Evolutionary conservation across 75 land plant genomes (phyloP), one percentile per base, ranked within the genome.

Genomic region (Selaginella moellendorffii): DNA sequence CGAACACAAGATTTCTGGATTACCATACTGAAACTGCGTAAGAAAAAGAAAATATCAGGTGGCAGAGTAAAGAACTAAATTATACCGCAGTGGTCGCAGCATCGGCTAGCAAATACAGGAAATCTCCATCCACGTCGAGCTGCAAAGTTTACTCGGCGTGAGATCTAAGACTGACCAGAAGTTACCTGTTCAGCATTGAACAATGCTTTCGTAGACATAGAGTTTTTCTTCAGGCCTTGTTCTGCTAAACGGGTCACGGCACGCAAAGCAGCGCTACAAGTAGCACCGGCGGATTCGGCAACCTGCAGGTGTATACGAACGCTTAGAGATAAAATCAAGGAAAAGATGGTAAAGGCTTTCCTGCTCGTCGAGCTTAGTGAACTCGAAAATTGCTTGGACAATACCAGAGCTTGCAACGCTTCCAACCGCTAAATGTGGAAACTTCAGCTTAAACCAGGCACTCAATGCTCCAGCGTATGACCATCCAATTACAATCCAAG

Each of bases 11-110:
- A 30, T 54, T 70, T 95, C 99, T 29, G 99, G 99, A 81, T 89
- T 84, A 9, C 99, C 99, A 84, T 95, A 95, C 53, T 95, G 99
- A 70, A 95, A 82, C 96, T 89, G 90, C 53, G n/a, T n/a, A n/a
- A 14, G 10, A 36, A 5, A 14, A 36, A 36, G 10, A 36, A 14
- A 5, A 36, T 36, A 36, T n/a, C n/a, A n/a, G 28, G 54, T 24
- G 63, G n/a, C 14, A 19, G 2, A 68, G n/a, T 17, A 59, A 27
- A 27, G 10, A 17, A 69, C 29, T 36, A 25, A 20, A 19, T 2
- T 25, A 24, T 82, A 88, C 96, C 71, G 96, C 90, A 24, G 31
- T 63, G n/a, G 79, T 96, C 23, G 88, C 96, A 31, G 96, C 99
- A 80, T 95, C 99, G 19, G 96, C 99, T 64, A 95, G 72, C 21